Evolutionary conservation across 177 flowering plant genomes (phyloP), one percentile per base, ranked within the genome.

Genomic region (Telopea speciosissima): DNA sequence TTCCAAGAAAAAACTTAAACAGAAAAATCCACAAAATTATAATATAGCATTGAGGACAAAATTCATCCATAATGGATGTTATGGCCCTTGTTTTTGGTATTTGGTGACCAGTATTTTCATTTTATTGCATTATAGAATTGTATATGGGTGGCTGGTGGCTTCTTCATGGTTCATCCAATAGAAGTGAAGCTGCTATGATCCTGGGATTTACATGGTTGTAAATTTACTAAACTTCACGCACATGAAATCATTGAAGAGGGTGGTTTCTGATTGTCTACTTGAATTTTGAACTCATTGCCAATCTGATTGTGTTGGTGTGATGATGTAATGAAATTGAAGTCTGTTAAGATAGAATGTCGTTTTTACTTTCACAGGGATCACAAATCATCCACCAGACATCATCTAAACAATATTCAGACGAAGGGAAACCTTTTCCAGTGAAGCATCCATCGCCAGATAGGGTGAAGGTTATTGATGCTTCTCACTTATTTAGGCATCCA

Each of bases 401-500:
- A 24, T 71, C 83, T 73, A 73, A 72, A 31, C 79, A 78, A 24
- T 73, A 65, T 66, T 21, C 36, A 16, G 81, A 79, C 65, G 84
- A 75, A 28, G 78, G 71, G 33, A 84, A 73, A 63, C 60, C 81
- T 42, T 80, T 76, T 70, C 70, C 75, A n/a, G 8, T 26, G 21
- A 82, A 79, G 77, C 77, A 73, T 44, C 65, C 70, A 6, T 73
- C 81, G 21, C 74, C 82, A 4, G 90, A 88, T 26, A 85, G 83
- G 76, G 86, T 85, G 13, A 88, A 87, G 75, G 67, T 81, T 66
- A 42, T 92, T 77, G 90, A 94, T 84, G 96, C 92, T 70, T 81
- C 86, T 54, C 82, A 72, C 59, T 81, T 95, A 75, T 86, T 95
- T 78, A 86, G 79, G 85, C 83, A 45, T 63, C 97, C 99, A 70